Conservation (phyloP, 805 yeast genomes). For the Yarrowia bubula region DNA sequence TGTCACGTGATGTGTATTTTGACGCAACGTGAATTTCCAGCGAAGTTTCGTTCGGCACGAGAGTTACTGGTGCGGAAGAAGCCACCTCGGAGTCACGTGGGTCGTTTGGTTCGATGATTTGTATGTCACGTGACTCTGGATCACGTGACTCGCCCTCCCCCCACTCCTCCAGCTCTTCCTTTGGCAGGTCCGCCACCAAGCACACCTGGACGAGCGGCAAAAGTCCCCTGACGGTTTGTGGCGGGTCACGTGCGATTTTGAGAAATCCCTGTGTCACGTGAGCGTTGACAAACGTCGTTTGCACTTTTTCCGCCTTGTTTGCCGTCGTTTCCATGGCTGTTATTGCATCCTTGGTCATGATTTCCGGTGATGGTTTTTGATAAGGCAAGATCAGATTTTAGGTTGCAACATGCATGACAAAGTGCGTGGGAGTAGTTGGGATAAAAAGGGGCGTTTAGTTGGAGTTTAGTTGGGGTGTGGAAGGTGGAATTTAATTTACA, state of each 20-base stretch:
- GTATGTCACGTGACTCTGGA: not conserved
- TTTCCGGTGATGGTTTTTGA: not conserved
- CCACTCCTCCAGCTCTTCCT: not conserved
- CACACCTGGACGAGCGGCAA: not conserved
- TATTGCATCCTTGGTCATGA: slow-evolving; percentile 5
- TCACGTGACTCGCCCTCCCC: not conserved
- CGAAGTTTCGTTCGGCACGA: not conserved
- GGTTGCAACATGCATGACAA: not conserved
- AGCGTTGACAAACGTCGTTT: not conserved
- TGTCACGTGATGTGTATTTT: not conserved
- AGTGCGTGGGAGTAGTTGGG: not conserved
- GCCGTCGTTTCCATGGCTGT: not conserved
- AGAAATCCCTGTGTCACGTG: not conserved
- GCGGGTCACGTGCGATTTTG: not conserved
- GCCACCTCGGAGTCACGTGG: not conserved
- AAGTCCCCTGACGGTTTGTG: not conserved
- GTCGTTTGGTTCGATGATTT: not conserved
- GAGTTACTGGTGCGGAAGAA: not conserved
- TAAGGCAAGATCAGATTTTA: slow-evolving; percentile 11
- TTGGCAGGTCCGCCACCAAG: not conserved
- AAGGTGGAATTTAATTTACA: no score
- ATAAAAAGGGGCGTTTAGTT: not conserved
- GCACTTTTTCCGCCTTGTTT: not conserved
- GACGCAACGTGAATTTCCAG: not conserved
- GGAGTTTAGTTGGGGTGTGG: no score